Base-by-base conservation (phyloP, 148 eudicot genomes). In the Agrostemma githago region DNA sequence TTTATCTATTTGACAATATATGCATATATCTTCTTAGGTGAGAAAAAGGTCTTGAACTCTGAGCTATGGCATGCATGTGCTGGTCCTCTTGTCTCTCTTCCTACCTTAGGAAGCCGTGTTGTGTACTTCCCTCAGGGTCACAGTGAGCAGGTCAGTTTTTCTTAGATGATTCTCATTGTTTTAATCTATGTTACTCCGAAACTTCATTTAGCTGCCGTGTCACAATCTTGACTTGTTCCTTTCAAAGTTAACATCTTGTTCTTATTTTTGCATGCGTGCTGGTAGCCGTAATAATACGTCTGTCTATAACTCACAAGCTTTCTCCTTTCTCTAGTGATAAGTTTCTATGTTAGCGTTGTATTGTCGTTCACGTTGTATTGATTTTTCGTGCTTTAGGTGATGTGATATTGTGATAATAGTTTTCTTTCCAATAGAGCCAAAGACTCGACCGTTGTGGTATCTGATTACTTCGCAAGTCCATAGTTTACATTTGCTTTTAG, bases 31-130 rank as follows among this genome's bases (percentile, higher is more conserved):
- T 46, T 26, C 34, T 48, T 80, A 81, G 83, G 83, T 10, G 83
- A 77, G 67, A 81, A 81, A 70, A 81, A 81, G 38, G 71, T 73
- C 39, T 69, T 81, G 71, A 77, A 81, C 48, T 77, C 83, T 2
- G 83, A 80, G 67, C 59, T 80, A 26, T 80, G 83, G 83, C 83
- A 80, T 77, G 83, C 83, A 41, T 80, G 83, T 73, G 80, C 83
- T 20, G 83, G 83, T 48, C 83, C 83, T 68, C 77, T 80, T 46
- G 83, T 80, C 56, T 80, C 77, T 48, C 72, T 80, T 67, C 80
- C 83, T 14, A 72, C 83, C 26, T 56, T 76, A 57, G 83, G 83
- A 51, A 80, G 83, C 67, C 83, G 77, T 20, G 80, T 80, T 69
- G 82, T 80, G 57, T 80, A 80, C 64, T 80, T 80, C 60, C 82